Evolutionary conservation across 805 yeast genomes (phyloP).

Genomic region (Sungouiozyma intestinalis): DNA sequence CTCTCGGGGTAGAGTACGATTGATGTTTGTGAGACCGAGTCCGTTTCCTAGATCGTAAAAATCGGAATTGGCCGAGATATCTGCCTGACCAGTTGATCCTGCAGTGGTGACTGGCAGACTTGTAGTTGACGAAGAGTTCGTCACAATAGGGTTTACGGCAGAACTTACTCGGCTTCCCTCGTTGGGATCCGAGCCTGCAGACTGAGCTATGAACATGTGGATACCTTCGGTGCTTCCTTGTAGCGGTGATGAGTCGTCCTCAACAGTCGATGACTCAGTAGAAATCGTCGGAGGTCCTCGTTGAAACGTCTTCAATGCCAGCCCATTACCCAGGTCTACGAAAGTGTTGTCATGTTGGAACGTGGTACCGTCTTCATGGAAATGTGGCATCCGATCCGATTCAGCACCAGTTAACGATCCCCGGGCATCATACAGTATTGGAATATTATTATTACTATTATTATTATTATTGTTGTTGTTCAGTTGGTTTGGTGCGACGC

Average conservation of each 20-base stretch:
- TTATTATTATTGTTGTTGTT: not conserved
- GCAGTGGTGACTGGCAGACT: not conserved
- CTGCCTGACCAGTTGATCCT: no score
- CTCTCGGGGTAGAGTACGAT: constrained; percentile 31
- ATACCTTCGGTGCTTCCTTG: constrained; percentile 2
- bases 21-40: constrained; percentile 26
- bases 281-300: constrained; percentile 33
- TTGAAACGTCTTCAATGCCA: constrained; percentile 27
- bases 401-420: no score
- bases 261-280: constrained; percentile 16
- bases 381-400: no score
- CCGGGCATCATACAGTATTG: no score
- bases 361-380: not conserved
- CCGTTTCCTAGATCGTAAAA: constrained; percentile 25
- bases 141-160: no score
- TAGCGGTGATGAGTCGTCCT: no score
- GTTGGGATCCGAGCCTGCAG: no score
- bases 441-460: not conserved
- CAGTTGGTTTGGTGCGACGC: no score
- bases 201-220: no score
- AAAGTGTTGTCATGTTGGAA: constrained; percentile 3
- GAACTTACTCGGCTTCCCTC: no score
- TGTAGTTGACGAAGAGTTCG: no score
- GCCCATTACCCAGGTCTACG: constrained; percentile 28
- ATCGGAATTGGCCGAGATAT: constrained; percentile 2